phyloP scores from a whole-genome alignment of 306 rosid genomes.

The Styphnolobium japonicum region DNA sequence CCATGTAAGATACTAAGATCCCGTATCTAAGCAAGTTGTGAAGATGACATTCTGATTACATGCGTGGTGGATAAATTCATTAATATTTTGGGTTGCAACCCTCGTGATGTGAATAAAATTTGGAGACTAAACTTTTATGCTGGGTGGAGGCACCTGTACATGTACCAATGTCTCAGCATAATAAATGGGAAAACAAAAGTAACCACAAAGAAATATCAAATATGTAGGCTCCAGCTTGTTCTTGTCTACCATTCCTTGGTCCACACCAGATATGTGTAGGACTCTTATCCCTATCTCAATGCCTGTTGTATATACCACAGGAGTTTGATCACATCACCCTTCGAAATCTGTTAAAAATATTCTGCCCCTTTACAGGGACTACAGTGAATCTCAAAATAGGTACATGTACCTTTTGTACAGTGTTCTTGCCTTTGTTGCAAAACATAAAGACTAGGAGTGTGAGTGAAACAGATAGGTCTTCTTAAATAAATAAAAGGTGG shows the following conservation, averaged over 20 bases:
- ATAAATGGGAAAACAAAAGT: slow-evolving; percentile 28
- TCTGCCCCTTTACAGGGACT: neutral
- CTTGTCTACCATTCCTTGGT: slow-evolving; percentile 15
- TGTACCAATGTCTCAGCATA: neutral
- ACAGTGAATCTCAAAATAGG: neutral
- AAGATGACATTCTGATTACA: slow-evolving; percentile 1
- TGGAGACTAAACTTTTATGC: slow-evolving; percentile 2
- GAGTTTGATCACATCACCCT: slow-evolving; percentile 8
- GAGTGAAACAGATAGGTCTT: too few relatives aligned
- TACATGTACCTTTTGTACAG: neutral
- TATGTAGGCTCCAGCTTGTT: slow-evolving; percentile 6
- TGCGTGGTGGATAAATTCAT: slow-evolving; percentile 21
- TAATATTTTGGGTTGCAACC: slow-evolving; percentile 16
- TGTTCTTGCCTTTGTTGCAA: neutral
- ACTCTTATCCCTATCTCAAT: slow-evolving; percentile 35
- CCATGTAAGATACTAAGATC: neutral
- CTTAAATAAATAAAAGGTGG: neutral
- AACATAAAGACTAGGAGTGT: neutral
- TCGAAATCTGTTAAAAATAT: neutral
- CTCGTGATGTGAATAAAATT: slow-evolving; percentile 34
- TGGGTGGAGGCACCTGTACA: neutral
- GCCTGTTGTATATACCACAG: slow-evolving; percentile 22
- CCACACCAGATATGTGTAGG: neutral
- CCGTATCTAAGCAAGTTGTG: neutral
- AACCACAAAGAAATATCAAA: neutral